Evolutionary conservation across 345 rosid genomes (phyloP), one percentile per base, ranked within the genome.

Genomic region (Carallia pectinifolia): DNA sequence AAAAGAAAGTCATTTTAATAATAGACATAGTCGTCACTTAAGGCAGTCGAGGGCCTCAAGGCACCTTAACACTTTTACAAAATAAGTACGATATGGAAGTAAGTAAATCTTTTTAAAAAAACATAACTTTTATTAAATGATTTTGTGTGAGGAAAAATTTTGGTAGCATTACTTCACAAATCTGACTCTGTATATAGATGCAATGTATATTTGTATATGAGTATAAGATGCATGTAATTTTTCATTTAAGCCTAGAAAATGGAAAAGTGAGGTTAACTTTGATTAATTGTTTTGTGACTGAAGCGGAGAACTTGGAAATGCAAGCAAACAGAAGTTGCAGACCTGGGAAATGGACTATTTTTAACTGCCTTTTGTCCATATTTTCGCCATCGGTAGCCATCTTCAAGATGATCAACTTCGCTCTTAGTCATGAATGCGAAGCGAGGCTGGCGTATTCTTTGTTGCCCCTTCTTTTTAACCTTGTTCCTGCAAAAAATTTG

Each of bases 321-420:
- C 1, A 58, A 29, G 18, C 60, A 59, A 65, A 58, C 52, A 55
- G 30, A 36, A 60, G 27, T 23, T 31, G 70, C 75, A 44, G 68
- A 93, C 98, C 98, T 85, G 55, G 98, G 98, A 48, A 77, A 93
- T 40, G 98, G 97, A 64, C 97, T 93, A 61, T 91, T 91, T 72
- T 93, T 93, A 19, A 93, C 98, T 16, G 97, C 97, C 65, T 93
- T 93, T 62, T 90, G 98, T 71, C 96, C 96, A 81, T 89, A 89
- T 78, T 89, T 89, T 34, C 96, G 81, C 96, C 96, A 90, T 27
- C 98, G 74, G 68, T 93, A 93, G 31, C 98, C 98, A 81, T 93
- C 98, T 84, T 93, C 98, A 68, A 93, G 97, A 79, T 93, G 92
- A 83, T 93, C 97, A 36, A 93, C 87, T 69, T 93, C 97, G 63